Evolutionary conservation across 208 protist genomes (phyloP), one percentile per base, ranked within the genome.

Genomic region (Naegleria gruberi): DNA sequence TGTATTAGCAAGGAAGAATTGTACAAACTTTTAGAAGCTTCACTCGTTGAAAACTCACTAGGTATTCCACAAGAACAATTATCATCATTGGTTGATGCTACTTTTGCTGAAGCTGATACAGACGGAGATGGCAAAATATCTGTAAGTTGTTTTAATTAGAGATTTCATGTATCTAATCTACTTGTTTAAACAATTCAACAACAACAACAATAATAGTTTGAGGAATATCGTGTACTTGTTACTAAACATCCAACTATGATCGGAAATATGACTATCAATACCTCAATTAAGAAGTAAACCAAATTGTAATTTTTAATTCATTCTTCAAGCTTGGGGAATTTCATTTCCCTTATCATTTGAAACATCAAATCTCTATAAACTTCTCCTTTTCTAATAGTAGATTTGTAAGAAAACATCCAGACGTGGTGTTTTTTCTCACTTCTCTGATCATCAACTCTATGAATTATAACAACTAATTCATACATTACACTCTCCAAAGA

Each of bases 1-100:
- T 81, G n/a, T 17, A 91, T 91, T 46, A 37, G 30, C 5, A 89
- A 57, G 37, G 85, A 55, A 44, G 90, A 91, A 88, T 89, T 91
- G 30, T 87, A 47, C 55, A 90, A 91, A 34, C 41, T 91, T 90
- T 77, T 91, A 12, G 84, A 91, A 41, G 89, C 90, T 30, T 91
- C 90, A 37, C 37, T 91, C 6, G 30, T 89, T 40, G 89, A 86
- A 40, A 77, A 90, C n/a, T 40, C 15, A 30, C n/a, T 86, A 23
- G 57, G 41, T 26, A 89, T 84, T 51, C 73, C 90, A 37, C 40
- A 91, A 89, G 90, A 89, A 12, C 90, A 91, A 43, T 65, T 91
- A 37, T 15, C 10, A 41, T 44, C 42, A 46, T n/a, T 84, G 19
- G 90, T 91, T 15, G 90, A 91, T 74, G 90, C 86, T 37, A 91